These are phyloP conservation scores for Tuber melanosporum DNA, from an alignment of 495 filamentous ascomycete species.

Conservation along the genomic window DNA sequence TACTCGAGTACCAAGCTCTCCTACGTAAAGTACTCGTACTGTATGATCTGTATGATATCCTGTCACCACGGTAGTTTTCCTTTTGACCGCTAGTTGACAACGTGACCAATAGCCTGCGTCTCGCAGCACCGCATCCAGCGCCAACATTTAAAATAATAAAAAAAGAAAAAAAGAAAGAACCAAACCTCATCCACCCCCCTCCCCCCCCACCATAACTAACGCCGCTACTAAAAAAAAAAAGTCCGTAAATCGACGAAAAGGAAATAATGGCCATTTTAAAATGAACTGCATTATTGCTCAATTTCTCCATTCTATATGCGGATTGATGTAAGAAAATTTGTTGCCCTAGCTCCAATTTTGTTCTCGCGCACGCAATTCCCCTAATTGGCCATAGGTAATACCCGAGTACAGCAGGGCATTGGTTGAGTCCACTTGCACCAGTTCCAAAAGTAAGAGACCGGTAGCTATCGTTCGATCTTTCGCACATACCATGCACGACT, in stretches of 20 bases:
- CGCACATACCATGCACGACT: not conserved
- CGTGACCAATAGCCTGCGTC: constrained; percentile 1
- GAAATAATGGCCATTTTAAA: not conserved
- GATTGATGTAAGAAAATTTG: constrained; percentile 5
- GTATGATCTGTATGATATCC: not conserved
- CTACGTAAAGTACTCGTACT: not conserved
- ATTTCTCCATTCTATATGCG: not conserved
- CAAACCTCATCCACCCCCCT: not conserved
- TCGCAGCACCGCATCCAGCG: constrained; percentile 4
- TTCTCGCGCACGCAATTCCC: not conserved
- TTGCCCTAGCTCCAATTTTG: not conserved
- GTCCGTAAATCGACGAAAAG: not conserved
- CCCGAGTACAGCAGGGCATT: not conserved
- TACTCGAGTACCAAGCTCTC: not conserved
- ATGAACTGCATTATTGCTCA: not conserved
- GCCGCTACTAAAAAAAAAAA: not conserved
- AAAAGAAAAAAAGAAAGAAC: not conserved
- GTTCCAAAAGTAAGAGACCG: not conserved
- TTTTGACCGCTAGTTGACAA: constrained; percentile 4
- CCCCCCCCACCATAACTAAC: not conserved
- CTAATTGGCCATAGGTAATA: not conserved
- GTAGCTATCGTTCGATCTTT: constrained; percentile 6
- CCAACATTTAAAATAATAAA: not conserved
- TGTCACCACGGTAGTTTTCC: constrained; percentile 2
- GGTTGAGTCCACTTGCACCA: not conserved